Conservation (phyloP, 1,284 basidiomycete genomes). For the Anthracocystis walkeri region DNA sequence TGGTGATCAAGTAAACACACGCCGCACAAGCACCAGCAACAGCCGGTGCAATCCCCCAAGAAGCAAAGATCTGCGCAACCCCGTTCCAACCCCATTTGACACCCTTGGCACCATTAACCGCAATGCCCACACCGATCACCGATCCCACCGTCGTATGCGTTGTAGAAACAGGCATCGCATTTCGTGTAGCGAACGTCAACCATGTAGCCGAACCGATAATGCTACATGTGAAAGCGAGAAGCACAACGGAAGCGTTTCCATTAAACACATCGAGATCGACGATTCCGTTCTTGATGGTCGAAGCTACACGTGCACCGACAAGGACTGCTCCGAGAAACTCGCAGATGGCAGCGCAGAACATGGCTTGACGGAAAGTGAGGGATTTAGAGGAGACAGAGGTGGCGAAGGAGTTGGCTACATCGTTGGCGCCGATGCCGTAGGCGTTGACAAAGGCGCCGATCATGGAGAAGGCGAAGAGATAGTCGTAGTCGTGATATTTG, state of each 20-base stretch:
- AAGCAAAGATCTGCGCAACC: slow-evolving; percentile 47
- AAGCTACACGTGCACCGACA: slow-evolving; percentile 46
- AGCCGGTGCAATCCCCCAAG: slow-evolving; percentile 50
- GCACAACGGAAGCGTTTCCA: slow-evolving; percentile 32
- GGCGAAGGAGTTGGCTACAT: slow-evolving; percentile 58
- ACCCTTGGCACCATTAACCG: slow-evolving; percentile 27
- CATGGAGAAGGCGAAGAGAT: slow-evolving; percentile 50
- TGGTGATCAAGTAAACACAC: slow-evolving; percentile 47
- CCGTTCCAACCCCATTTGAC: slow-evolving; percentile 54
- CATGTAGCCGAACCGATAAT: slow-evolving; percentile 45
- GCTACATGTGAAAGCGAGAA: slow-evolving; percentile 55
- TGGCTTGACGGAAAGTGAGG: slow-evolving; percentile 46
- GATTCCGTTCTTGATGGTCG: slow-evolving; percentile 55
- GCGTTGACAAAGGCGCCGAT: slow-evolving; percentile 47
- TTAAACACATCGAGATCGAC: slow-evolving; percentile 44
- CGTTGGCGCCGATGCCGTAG: slow-evolving; percentile 55
- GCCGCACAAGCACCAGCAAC: slow-evolving; percentile 42
- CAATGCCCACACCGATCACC: slow-evolving; percentile 51
- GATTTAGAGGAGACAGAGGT: slow-evolving; percentile 52
- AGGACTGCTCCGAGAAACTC: slow-evolving; percentile 56
- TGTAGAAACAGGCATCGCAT: slow-evolving; percentile 52
- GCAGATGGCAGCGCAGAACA: slow-evolving; percentile 40
- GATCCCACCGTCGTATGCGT: slow-evolving; percentile 54
- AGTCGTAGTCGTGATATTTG: slow-evolving; percentile 49
- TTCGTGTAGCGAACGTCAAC: slow-evolving; percentile 48